Evolutionary conservation across 306 rosid genomes (phyloP).

Genomic region (Quercus aquifolioides): DNA sequence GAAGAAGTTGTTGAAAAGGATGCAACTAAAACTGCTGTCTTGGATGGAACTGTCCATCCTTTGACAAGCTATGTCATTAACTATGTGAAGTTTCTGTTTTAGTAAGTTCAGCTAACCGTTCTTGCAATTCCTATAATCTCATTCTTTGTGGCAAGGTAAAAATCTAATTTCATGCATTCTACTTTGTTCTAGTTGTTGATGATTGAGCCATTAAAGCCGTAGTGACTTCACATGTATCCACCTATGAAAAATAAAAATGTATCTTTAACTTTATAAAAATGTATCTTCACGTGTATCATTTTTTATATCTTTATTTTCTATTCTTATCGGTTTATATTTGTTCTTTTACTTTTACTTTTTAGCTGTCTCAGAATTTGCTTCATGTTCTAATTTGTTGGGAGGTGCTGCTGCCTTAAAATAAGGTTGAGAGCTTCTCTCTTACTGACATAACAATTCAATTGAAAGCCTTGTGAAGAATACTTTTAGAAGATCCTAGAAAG

Average conservation of each 20-base stretch:
- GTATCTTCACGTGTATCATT: not conserved
- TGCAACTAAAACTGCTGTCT: conserved; percentile 87
- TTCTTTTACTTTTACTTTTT: not conserved
- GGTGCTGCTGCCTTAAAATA: no score
- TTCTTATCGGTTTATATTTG: not conserved
- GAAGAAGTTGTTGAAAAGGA: conserved; percentile 97
- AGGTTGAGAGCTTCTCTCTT: no score
- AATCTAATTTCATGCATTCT: conserved; percentile 15
- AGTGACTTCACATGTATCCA: not conserved
- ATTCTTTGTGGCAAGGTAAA: not conserved
- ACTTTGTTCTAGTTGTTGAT: not conserved
- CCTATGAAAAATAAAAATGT: not conserved
- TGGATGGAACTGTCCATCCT: conserved; percentile 96
- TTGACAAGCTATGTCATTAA: conserved; percentile 74
- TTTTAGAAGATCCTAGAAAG: no score
- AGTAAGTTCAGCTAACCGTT: no score
- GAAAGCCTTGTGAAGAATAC: no score
- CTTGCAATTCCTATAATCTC: not conserved
- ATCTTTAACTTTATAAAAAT: no score
- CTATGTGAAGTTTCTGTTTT: no score
- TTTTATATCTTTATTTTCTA: not conserved
- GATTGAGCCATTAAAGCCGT: not conserved
- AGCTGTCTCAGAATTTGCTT: no score
- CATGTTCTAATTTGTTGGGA: no score
- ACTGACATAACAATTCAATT: no score